These are phyloP conservation scores for Fraxinus sp. DNA, from an alignment of 305 asterid genomes.

Conservation along the genomic window DNA sequence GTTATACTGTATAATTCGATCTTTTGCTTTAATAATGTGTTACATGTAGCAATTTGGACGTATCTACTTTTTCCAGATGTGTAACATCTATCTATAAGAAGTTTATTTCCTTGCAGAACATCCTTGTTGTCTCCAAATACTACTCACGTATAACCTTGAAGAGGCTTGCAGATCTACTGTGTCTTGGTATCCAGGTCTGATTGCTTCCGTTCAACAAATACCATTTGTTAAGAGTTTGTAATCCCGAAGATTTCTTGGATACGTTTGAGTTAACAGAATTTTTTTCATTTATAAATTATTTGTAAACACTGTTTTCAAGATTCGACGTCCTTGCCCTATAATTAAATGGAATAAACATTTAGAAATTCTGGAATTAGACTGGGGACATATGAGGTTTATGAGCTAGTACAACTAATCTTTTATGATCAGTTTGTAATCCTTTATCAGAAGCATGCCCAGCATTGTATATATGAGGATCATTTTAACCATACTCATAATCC, in stretches of 20 bases:
- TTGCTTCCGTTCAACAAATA: slow-evolving; percentile 4
- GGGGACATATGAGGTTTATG: background rate
- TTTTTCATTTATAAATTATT: background rate
- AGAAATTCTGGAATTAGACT: background rate
- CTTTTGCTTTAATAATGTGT: slow-evolving; percentile 1
- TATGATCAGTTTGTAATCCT: background rate
- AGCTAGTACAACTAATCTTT: background rate
- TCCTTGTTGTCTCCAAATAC: slow-evolving; percentile 85
- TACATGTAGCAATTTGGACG: background rate
- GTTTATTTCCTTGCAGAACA: slow-evolving; percentile 62
- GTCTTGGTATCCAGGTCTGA: slow-evolving; percentile 74
- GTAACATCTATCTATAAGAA: background rate
- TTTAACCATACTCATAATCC: background rate
- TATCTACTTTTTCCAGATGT: background rate
- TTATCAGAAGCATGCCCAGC: background rate
- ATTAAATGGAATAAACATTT: background rate
- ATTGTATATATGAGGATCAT: background rate
- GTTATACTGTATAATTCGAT: slow-evolving; percentile 4
- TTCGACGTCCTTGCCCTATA: background rate
- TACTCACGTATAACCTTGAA: slow-evolving; percentile 79
- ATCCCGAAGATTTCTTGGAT: background rate
- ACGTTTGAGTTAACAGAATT: background rate
- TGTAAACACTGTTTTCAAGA: background rate
- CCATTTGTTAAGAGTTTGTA: background rate
- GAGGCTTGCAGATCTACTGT: slow-evolving; percentile 82